These are phyloP conservation scores for Chrysoporthe deuterocubensis DNA, from an alignment of 2,329 filamentous ascomycete genomes.

Conservation along the genomic window DNA sequence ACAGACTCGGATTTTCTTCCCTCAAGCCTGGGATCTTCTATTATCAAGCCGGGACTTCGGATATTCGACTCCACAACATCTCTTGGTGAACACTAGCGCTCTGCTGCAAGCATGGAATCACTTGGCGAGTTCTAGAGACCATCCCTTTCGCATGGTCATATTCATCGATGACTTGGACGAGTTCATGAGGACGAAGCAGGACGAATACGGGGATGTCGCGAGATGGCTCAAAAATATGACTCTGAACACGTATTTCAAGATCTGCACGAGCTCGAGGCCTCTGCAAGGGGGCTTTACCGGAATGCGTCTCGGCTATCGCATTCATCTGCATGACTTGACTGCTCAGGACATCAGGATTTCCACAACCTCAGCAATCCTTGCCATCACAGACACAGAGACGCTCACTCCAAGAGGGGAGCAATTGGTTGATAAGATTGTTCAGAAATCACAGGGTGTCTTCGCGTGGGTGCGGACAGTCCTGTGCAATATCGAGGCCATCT, in stretches of 20 bases:
- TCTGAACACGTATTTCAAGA: not conserved
- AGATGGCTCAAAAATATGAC: not conserved
- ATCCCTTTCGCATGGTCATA: constrained; percentile 3
- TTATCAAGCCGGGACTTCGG: not conserved
- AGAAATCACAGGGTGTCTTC: not conserved
- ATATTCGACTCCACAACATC: not conserved
- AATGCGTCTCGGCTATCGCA: not conserved
- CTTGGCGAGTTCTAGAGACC: not conserved
- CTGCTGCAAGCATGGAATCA: not conserved
- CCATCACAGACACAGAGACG: not conserved
- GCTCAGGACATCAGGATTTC: not conserved
- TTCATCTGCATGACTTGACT: constrained; percentile 5
- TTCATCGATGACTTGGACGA: constrained; percentile 13
- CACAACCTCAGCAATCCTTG: not conserved
- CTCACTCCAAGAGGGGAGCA: not conserved
- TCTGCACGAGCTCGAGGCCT: not conserved
- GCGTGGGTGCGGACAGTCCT: constrained; percentile 6
- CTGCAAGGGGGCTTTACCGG: not conserved
- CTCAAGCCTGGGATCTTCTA: not conserved
- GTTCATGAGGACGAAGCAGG: no score
- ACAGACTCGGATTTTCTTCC: not conserved
- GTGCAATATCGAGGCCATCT: not conserved
- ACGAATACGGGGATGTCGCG: not conserved
- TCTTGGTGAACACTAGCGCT: not conserved
- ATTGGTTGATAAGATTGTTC: not conserved